These are phyloP conservation scores for Chalaropsis ovoidea DNA, from an alignment of 2,329 filamentous ascomycete species.

Conservation along the genomic window DNA sequence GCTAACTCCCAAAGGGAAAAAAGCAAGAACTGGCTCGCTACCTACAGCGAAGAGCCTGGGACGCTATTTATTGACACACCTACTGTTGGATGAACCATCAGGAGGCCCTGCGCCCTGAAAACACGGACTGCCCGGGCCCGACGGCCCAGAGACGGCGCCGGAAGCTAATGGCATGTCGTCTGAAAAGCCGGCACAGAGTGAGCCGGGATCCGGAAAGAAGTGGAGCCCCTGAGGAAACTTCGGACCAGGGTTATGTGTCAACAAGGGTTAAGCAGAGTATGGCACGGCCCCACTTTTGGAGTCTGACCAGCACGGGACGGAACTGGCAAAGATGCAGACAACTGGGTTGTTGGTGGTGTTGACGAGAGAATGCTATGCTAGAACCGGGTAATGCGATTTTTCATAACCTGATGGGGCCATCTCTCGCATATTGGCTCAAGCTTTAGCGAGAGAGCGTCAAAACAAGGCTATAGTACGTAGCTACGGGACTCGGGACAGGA, in stretches of 20 bases:
- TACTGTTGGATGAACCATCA: too few species aligned
- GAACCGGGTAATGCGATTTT: not conserved
- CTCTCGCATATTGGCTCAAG: too few species aligned
- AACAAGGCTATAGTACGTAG: not conserved
- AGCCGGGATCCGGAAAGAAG: conserved; percentile 1
- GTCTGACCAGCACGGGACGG: not conserved
- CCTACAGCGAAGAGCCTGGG: not conserved
- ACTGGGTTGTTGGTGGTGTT: not conserved
- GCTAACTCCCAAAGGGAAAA: not conserved
- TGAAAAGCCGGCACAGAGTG: not conserved
- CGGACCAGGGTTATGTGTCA: not conserved
- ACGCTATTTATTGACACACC: not conserved
- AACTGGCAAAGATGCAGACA: not conserved
- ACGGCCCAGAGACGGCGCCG: too few species aligned
- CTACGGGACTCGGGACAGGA: not conserved
- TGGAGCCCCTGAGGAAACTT: not conserved
- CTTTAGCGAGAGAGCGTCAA: too few species aligned
- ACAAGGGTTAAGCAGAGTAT: not conserved
- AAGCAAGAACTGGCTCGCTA: not conserved
- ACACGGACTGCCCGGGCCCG: too few species aligned
- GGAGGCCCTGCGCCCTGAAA: too few species aligned
- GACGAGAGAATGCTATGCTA: not conserved
- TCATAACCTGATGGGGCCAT: too few species aligned
- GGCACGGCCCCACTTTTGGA: not conserved
- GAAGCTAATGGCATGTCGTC: conserved; percentile 1